Evolutionary conservation across 257 asterid genomes (phyloP), one percentile per base, ranked within the genome.

Genomic region (Haberlea rhodopensis): DNA sequence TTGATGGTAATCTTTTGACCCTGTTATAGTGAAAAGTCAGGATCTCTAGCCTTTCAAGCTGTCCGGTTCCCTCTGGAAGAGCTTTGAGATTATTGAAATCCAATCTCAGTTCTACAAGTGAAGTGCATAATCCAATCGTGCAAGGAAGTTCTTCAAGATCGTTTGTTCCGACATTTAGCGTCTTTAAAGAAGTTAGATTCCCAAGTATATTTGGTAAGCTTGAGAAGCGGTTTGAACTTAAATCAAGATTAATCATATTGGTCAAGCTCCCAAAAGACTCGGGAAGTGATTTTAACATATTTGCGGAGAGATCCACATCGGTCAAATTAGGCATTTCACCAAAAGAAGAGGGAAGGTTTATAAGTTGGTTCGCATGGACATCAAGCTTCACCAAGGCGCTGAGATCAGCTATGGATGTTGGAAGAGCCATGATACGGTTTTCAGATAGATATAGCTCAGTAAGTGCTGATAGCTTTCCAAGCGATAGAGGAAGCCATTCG

Each of bases 401-500:
- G 55, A 91, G 88, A 65, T 53, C 68, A 45, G 81, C 69, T 10
- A 86, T 80, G 62, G 91, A 74, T 10, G 75, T 66, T 3, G 97
- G 97, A 54, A 91, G 87, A 48, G 91, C 97, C 97, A 91, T 88
- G 37, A 88, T 71, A 60, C 72, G 74, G 79, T 91, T 91, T 53
- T 84, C 77, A 0, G 97, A 81, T 62, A 91, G 16, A 54, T 86
- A 68, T 61, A 91, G 67, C 62, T 81, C 88, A 1, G 81, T 56
- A 18, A 88, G 71, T 60, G 78, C 60, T 1, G 70, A 78, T 71
- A 91, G 76, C 80, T 84, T 91, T 21, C 96, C 97, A 53, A 91
- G 79, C 21, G 96, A 81, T 11, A 80, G 51, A 9, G 97, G 97
- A 69, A 91, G 87, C 97, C 97, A 91, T 71, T 91, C 97, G 34